Conservation (phyloP, 768 basidiomycete genomes). For the Mycena haematopus region DNA sequence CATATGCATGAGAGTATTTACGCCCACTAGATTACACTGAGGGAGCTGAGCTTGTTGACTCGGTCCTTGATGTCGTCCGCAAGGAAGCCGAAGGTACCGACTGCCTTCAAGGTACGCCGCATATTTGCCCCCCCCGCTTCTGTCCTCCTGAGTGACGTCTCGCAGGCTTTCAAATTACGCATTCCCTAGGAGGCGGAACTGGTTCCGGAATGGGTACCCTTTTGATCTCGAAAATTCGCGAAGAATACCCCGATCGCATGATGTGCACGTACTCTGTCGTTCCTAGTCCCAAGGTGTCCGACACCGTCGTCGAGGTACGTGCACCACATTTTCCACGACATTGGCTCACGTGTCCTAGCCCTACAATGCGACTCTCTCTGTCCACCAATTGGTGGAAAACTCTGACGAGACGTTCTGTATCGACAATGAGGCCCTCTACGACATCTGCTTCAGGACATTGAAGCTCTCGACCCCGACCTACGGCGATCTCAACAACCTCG, state of each 20-base stretch:
- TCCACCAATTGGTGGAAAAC: conserved; percentile 99
- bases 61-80: conserved; percentile 96
- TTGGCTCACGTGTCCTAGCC: conserved; percentile 56
- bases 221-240: conserved; percentile 97
- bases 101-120: conserved; percentile 83
- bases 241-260: conserved; percentile 99
- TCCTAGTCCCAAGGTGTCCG: conserved; percentile 95
- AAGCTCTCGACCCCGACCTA: conserved; percentile 96
- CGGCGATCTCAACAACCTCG: conserved; percentile 97
- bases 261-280: conserved; percentile 99
- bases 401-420: conserved; percentile 99
- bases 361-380: conserved; percentile 98
- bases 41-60: conserved; percentile 98
- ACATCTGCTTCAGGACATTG: conserved; percentile 98
- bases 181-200: conserved; percentile 98
- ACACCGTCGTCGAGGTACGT: conserved; percentile 98
- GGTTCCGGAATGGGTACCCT: conserved; percentile 99
- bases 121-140: conserved; percentile 14
- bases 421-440: conserved; percentile 98
- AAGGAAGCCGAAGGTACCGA: conserved; percentile 99
- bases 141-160: conserved; percentile 7
- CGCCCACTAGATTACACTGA: conserved; percentile 76
- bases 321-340: not conserved
- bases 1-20: not conserved
- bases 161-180: conserved; percentile 96